phyloP scores from a whole-genome alignment of 2,329 filamentous ascomycete genomes.

The Pyricularia grisea region DNA sequence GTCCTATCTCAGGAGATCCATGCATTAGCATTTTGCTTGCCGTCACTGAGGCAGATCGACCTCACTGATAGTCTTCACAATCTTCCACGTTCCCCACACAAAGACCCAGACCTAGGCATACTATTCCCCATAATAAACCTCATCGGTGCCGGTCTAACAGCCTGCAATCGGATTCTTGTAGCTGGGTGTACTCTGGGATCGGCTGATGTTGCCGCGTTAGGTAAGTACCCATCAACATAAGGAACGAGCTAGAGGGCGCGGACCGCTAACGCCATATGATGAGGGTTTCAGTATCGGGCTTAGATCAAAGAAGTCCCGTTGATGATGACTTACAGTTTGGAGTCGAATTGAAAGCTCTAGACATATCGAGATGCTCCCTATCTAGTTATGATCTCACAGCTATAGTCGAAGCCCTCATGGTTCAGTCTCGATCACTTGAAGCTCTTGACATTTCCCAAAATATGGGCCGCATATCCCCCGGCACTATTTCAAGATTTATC shows the following conservation, averaged over 20 bases:
- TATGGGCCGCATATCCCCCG: conserved; percentile 38
- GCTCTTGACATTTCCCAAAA: conserved; percentile 44
- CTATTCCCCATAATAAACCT: conserved; percentile 33
- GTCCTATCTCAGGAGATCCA: conserved; percentile 48
- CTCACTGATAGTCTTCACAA: conserved; percentile 30
- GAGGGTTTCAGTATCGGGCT: background rate
- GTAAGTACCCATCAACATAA: conserved; percentile 18
- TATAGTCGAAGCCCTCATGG: conserved; percentile 36
- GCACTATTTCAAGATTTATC: conserved; percentile 33
- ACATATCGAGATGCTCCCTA: conserved; percentile 41
- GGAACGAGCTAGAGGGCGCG: background rate
- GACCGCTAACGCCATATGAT: background rate
- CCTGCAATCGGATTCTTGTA: conserved; percentile 41
- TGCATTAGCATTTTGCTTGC: conserved; percentile 44
- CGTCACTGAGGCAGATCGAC: conserved; percentile 45
- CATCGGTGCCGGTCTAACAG: conserved; percentile 30
- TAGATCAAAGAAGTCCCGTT: background rate
- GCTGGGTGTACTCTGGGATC: conserved; percentile 38
- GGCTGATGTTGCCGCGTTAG: conserved; percentile 37
- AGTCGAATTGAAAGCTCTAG: conserved; percentile 34
- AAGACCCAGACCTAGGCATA: conserved; percentile 16
- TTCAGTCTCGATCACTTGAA: conserved; percentile 28
- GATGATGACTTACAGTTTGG: conserved; percentile 6
- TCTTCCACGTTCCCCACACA: conserved; percentile 2
- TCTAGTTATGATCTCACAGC: conserved; percentile 37